Base-by-base conservation (phyloP, 177 flowering plant species). In the Vitis hybrid region DNA sequence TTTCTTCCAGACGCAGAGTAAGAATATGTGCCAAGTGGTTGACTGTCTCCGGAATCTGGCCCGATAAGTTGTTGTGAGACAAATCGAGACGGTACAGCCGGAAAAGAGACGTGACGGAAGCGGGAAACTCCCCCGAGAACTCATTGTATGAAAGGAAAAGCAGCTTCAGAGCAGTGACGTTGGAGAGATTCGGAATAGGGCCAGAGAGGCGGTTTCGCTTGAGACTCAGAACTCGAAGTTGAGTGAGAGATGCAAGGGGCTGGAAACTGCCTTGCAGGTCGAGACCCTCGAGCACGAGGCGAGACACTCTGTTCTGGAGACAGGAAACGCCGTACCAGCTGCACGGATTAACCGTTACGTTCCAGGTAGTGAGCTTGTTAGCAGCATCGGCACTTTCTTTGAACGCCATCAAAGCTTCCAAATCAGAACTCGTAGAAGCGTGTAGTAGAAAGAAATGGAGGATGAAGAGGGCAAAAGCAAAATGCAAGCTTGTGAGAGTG, bases 41-140 rank as follows among this genome's bases (percentile, higher is more conserved):
- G 13, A 88, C 60, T 2, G 60, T 52, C 8, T 55, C 59, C 62
- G 96, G 93, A 69, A 91, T 77, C 72, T 66, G 60, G 11, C 94
- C 96, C 64, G 91, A 77, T 17, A 91, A 64, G 68, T 77, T 75
- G 75, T 92, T 92, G 74, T 70, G 66, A 8, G 97, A 89, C 68
- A 93, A 87, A 78, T 91, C 97, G 61, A 93, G 86, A 15, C 94
- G 88, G 82, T 84, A 86, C 2, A 93, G 86, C 18, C 72, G 70
- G 52, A 61, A 71, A 10, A 89, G 88, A 1, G 87, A 76, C 13
- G 77, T 0, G 0, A 86, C 18, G 3, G 91, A 82, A 2, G 56
- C 30, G 13, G 96, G 96, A 40, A 90, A 72, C 8, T 62, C 69
- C 57, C 96, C 94, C 75, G 91, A 78, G 52, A 94, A 80, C 7